Evolutionary conservation across 192 early-diverging fungal species (phyloP).

Genomic region (Backusella luteola): DNA sequence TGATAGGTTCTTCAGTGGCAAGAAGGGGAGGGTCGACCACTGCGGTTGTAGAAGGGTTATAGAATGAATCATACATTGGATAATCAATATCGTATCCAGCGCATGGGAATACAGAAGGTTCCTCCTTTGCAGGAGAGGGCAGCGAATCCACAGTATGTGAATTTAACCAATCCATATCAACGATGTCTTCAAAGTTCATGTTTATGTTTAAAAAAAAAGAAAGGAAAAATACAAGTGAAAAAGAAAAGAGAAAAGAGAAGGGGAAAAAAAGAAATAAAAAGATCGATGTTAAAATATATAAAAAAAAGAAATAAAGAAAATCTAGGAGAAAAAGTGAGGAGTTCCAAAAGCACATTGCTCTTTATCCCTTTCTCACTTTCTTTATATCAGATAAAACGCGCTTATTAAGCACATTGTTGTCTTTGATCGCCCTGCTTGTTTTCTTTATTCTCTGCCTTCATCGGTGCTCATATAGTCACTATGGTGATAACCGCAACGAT

Average conservation of each 20-base stretch:
- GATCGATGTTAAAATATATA: constrained; percentile 1
- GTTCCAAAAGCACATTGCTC: constrained; percentile 1
- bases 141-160: constrained; percentile 20
- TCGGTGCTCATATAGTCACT: neutral
- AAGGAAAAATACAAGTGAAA: neutral
- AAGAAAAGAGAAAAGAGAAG: neutral
- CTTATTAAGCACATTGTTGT: neutral
- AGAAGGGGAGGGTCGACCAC: neutral
- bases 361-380: neutral
- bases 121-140: constrained; percentile 10
- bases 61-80: neutral
- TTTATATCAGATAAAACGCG: neutral
- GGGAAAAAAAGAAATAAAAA: neutral
- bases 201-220: neutral
- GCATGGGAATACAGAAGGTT: neutral
- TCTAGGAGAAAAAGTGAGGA: neutral
- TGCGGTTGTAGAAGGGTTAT: neutral
- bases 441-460: neutral
- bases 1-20: neutral
- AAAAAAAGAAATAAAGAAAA: constrained; percentile 11
- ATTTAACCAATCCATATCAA: constrained; percentile 41
- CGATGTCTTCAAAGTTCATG: constrained; percentile 39
- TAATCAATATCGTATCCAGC: neutral
- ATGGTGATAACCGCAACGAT: no score
- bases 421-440: neutral